A percentile compares a stretch with the other conserved stretches of the same genome.
phyloP scores from a whole-genome alignment of 2,329 filamentous ascomycete genomes.

The Chaetoscypha palmicola region DNA sequence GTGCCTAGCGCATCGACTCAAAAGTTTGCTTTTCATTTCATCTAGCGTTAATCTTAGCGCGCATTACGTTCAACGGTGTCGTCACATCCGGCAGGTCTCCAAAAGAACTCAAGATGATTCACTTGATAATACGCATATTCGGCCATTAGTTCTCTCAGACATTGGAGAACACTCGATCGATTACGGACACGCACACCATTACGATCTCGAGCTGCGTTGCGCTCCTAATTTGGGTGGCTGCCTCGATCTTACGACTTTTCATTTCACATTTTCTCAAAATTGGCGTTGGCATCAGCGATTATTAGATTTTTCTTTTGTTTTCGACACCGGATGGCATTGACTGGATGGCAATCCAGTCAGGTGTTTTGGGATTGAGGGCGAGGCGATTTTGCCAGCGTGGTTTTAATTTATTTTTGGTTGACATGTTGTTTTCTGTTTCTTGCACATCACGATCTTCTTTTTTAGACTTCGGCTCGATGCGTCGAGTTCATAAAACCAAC shows the following conservation, averaged over 20 bases:
- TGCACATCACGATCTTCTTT: constrained; percentile 26
- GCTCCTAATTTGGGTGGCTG: constrained; percentile 25
- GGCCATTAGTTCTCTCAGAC: not conserved
- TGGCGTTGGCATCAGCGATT: constrained; percentile 30
- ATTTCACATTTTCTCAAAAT: constrained; percentile 18
- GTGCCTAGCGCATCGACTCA: constrained; percentile 24
- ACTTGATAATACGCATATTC: constrained; percentile 23
- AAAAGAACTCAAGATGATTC: constrained; percentile 18
- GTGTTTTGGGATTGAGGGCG: constrained; percentile 30
- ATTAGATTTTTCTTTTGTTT: constrained; percentile 29
- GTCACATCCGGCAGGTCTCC: constrained; percentile 18
- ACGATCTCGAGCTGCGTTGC: constrained; percentile 33
- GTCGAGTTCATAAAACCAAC: constrained; percentile 24
- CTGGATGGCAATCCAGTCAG: constrained; percentile 31
- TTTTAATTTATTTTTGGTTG: constrained; percentile 17
- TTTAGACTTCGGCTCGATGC: constrained; percentile 24
- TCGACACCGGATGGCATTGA: constrained; percentile 32
- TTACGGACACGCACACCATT: constrained; percentile 16
- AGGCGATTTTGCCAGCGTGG: constrained; percentile 25
- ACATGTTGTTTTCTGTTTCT: constrained; percentile 25
- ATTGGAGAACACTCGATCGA: constrained; percentile 4
- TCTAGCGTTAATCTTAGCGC: constrained; percentile 24
- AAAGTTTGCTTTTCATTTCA: constrained; percentile 28
- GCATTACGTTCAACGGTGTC: constrained; percentile 28
- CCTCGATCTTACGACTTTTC: constrained; percentile 33